Conservation (phyloP, 73 alveolate species). For the Effrenium voratum region DNA sequence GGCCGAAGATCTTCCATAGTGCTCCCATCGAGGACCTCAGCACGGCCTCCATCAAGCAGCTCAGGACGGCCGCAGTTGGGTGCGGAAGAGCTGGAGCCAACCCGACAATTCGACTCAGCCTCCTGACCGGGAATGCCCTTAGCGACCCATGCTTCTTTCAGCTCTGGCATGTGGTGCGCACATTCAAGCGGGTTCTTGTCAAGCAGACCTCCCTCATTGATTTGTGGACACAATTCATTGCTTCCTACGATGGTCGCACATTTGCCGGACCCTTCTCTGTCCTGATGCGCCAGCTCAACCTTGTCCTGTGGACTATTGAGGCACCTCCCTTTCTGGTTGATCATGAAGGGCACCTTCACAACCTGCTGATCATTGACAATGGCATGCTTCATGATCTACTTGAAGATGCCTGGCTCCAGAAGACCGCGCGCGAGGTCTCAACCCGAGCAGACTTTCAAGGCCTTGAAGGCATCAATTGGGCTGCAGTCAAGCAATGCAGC, state of each 20-base stretch:
- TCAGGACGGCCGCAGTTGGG: not conserved
- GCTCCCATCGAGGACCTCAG: not conserved
- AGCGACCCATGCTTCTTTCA: not conserved
- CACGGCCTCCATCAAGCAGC: not conserved
- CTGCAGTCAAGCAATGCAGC: no score
- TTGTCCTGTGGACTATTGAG: not conserved
- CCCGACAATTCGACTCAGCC: not conserved
- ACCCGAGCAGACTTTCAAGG: no score
- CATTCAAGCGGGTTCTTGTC: not conserved
- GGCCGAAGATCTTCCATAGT: not conserved
- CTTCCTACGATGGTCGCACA: not conserved
- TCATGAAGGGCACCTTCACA: not conserved
- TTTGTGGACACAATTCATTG: not conserved
- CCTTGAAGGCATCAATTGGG: no score
- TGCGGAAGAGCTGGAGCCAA: not conserved
- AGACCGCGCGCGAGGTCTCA: no score
- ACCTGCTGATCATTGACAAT: not conserved
- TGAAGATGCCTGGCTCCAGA: no score
- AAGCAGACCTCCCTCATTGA: not conserved
- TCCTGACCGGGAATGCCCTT: not conserved
- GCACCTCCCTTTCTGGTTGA: not conserved
- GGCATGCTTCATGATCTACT: no score
- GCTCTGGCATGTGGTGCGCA: not conserved
- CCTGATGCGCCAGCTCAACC: not conserved
- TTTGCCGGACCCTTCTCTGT: no score